A percentile compares a stretch with the other conserved stretches of the same genome.
phyloP scores from a whole-genome alignment of 768 basidiomycete genomes.

The Galerina sulciceps region DNA sequence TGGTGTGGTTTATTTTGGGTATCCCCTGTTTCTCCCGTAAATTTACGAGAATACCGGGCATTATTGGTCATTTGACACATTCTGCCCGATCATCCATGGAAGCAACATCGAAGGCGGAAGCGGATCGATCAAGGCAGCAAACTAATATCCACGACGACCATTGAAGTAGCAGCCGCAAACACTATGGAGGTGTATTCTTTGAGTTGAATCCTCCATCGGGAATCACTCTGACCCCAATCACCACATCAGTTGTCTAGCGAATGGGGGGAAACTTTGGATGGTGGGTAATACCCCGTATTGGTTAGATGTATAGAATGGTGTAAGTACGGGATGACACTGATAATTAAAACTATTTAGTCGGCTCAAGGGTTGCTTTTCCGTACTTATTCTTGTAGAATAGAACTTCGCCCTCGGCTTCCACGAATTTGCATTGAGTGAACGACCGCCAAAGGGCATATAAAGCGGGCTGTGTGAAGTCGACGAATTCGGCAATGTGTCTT shows the following conservation, averaged over 20 bases:
- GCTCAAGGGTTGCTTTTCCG: slow-evolving; percentile 39
- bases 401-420: slow-evolving; percentile 59
- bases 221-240: too few relatives aligned
- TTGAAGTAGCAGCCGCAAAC: not conserved
- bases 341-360: not conserved
- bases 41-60: not conserved
- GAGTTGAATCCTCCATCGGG: too few relatives aligned
- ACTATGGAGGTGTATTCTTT: not conserved
- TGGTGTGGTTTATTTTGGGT: not conserved
- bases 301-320: too few relatives aligned
- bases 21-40: not conserved
- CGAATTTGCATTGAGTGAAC: slow-evolving; percentile 61
- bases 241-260: too few relatives aligned
- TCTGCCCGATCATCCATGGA: slow-evolving; percentile 18
- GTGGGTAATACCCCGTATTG: too few relatives aligned
- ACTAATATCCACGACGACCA: slow-evolving; percentile 12
- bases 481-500: not conserved
- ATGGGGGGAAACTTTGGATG: too few relatives aligned
- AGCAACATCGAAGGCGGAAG: slow-evolving; percentile 5
- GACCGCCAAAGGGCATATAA: slow-evolving; percentile 58
- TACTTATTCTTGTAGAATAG: slow-evolving; percentile 59
- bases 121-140: slow-evolving; percentile 12
- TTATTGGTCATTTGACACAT: slow-evolving; percentile 13
- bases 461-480: slow-evolving; percentile 30
- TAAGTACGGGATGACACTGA: not conserved